Evolutionary conservation across 2,329 filamentous ascomycete species (phyloP), one percentile per base, ranked within the genome.

Genomic region (Metarhizium rileyi): DNA sequence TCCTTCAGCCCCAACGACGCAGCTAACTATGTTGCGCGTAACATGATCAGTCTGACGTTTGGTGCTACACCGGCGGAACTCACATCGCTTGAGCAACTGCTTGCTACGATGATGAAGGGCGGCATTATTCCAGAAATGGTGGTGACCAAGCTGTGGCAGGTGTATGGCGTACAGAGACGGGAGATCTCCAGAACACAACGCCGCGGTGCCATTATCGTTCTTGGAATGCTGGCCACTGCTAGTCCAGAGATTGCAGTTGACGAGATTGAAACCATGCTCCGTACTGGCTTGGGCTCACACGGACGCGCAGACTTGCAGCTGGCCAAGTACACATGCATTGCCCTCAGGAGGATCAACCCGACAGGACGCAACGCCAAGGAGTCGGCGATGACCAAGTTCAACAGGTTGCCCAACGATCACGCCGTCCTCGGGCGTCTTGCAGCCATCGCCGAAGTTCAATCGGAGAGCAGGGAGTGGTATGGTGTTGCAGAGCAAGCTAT

Each of bases 1-100:
- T 83, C 83, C 4, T 96, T 95, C 69, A 88, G 78, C 51, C 73
- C 83, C 27, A 96, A 96, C 57, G 90, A 96, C 62, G 84, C 90
- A 2, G 90, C 93, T 44, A 96, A 94, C 65, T 98, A 94, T 63
- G 86, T 98, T 61, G 91, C 91, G 25, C 83, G 90, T 54, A 98
- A 97, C 68, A 98, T 98, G 91, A 97, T 97, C 67, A 96, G 90
- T 74, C 71, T 98, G 61, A 98, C 93, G 0, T 97, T 95, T 66
- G 91, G 90, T 26, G 90, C 91, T 1, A 95, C 91, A 0, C 89
- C 91, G 1, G 93, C 94, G 1, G 93, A 98, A 64, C 73, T 98
- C 49, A 98, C 93, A 0, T 97, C 90, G 44, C 75, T 98, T 8
- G 93, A 98, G 67, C 93, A 98, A 67, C 75, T 98, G 3, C 75